A percentile compares a stretch with the other conserved stretches of the same genome.
phyloP scores from a whole-genome alignment of 805 yeast genomes.

The Nematodospora valgi region DNA sequence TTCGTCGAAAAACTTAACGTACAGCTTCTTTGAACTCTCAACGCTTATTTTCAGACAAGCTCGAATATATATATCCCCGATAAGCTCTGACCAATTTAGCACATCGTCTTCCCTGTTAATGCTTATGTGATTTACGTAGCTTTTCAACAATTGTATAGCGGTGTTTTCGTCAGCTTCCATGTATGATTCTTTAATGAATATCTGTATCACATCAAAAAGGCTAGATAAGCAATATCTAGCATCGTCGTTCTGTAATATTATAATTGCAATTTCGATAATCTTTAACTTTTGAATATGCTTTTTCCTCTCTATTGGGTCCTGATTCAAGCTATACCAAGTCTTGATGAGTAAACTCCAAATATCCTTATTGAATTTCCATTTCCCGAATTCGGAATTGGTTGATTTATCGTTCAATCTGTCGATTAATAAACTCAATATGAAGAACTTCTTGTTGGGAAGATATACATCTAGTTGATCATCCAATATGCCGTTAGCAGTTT shows the following conservation, averaged over 20 bases:
- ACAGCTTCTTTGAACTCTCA: constrained; percentile 27
- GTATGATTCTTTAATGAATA: constrained; percentile 17
- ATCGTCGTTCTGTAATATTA: constrained; percentile 7
- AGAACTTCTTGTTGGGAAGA: constrained; percentile 54
- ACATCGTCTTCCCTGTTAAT: constrained; percentile 1
- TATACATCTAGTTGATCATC: constrained; percentile 31
- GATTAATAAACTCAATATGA: constrained; percentile 55
- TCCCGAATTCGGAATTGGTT: constrained; percentile 21
- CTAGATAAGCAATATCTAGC: constrained; percentile 12
- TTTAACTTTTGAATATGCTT: constrained; percentile 31
- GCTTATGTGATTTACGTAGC: constrained; percentile 14
- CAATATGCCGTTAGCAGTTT: constrained; percentile 28
- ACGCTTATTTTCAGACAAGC: constrained; percentile 20
- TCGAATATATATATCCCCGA: constrained; percentile 21
- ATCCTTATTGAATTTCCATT: constrained; percentile 39
- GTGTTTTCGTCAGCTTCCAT: constrained; percentile 30
- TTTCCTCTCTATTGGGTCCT: constrained; percentile 13
- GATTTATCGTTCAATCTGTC: constrained; percentile 57
- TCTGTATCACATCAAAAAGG: constrained; percentile 19
- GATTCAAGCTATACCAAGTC: constrained; percentile 32
- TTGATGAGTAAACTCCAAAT: constrained; percentile 51
- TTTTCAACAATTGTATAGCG: constrained; percentile 23
- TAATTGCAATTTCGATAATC: constrained; percentile 31
- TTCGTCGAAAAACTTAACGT: constrained; percentile 24
- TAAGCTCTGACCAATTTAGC: constrained; percentile 21